Conservation (phyloP, 139 green algal genomes). For the Tetratostichococcus sp. region DNA sequence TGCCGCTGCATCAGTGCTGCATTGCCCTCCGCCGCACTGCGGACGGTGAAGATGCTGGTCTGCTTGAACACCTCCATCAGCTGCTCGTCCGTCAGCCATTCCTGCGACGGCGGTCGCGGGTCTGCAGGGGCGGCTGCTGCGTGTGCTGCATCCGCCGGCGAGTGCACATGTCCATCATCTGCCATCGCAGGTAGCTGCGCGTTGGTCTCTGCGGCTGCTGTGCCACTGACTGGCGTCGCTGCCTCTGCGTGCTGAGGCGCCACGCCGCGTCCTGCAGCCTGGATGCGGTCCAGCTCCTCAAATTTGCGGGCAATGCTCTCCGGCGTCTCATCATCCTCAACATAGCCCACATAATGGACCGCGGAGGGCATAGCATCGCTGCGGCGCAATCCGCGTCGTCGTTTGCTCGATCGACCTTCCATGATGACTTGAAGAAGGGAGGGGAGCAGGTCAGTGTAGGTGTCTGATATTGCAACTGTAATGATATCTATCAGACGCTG, state of each 20-base stretch:
- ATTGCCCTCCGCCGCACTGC: conserved; percentile 59
- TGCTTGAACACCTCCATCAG: conserved; percentile 80
- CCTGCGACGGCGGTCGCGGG: neutral
- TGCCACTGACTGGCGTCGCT: neutral
- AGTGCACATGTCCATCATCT: neutral
- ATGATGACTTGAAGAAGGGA: neutral
- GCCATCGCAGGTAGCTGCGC: neutral
- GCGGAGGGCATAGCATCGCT: conserved; percentile 49
- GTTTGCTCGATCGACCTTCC: conserved; percentile 23
- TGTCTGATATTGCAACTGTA: no score
- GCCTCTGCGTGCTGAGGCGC: neutral
- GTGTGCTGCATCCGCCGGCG: neutral
- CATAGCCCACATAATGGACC: conserved; percentile 90
- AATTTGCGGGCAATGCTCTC: conserved; percentile 97
- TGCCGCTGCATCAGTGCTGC: conserved; percentile 42
- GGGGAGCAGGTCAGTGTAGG: no score
- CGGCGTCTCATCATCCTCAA: conserved; percentile 91
- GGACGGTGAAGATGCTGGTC: conserved; percentile 83
- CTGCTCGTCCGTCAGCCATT: conserved; percentile 52
- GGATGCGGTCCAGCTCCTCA: conserved; percentile 75
- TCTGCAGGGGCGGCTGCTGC: neutral
- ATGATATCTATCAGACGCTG: no score
- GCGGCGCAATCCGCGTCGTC: conserved; percentile 17
- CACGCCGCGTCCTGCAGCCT: conserved; percentile 8
- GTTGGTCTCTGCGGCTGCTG: neutral